A percentile compares a stretch with the other conserved stretches of the same genome.
Evolutionary conservation across 768 basidiomycete genomes (phyloP).

Genomic region (Lactarius pseudohatsudake): DNA sequence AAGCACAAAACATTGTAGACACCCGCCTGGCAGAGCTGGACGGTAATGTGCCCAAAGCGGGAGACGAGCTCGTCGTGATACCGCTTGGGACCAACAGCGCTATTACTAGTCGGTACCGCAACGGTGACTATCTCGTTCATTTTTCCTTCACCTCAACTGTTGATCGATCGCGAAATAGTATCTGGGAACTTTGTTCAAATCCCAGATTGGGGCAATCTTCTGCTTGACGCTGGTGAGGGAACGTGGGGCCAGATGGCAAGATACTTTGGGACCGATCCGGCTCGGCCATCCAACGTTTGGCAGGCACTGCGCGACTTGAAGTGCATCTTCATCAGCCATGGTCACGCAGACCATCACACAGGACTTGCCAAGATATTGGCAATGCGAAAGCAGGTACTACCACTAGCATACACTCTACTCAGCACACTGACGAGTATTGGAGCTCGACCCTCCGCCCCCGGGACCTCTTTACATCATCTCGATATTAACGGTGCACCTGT

Average conservation of each 20-base stretch:
- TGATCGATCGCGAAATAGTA: conserved; percentile 42
- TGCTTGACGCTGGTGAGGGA: conserved; percentile 92
- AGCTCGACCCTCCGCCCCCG: conserved; percentile 64
- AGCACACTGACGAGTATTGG: conserved; percentile 9
- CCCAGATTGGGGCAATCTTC: conserved; percentile 66
- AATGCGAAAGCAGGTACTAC: conserved; percentile 63
- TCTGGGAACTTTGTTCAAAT: conserved; percentile 76
- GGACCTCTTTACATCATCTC: conserved; percentile 73
- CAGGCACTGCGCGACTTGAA: conserved; percentile 65
- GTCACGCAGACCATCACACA: conserved; percentile 91
- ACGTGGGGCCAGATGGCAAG: conserved; percentile 87
- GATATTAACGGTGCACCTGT: conserved; percentile 53
- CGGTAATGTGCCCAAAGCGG: conserved; percentile 35
- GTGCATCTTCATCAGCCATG: conserved; percentile 85
- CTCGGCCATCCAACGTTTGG: conserved; percentile 45
- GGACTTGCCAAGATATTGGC: conserved; percentile 75
- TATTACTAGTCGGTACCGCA: conserved; percentile 81
- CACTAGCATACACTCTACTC: not conserved
- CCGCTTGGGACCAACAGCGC: conserved; percentile 90
- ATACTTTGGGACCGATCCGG: conserved; percentile 59
- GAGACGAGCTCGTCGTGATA: conserved; percentile 66
- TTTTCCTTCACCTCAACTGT: not conserved
- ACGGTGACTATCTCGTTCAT: conserved; percentile 51
- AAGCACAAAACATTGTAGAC: conserved; percentile 39
- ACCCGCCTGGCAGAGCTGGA: conserved; percentile 24